These are phyloP conservation scores for Pseudogymnoascus sp. DNA, from an alignment of 2,329 filamentous ascomycete genomes.

Conservation along the genomic window DNA sequence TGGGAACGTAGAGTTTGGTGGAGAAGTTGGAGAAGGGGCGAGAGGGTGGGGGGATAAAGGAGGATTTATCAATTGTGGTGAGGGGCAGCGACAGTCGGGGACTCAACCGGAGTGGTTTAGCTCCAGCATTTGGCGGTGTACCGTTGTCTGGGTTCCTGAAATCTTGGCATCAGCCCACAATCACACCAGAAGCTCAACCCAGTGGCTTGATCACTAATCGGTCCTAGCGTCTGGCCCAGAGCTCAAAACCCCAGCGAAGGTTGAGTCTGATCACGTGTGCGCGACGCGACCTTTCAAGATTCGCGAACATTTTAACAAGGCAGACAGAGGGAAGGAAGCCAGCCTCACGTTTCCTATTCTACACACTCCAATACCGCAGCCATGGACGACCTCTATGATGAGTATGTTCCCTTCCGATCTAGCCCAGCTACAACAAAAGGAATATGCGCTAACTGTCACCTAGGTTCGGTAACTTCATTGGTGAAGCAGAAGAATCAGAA, in stretches of 20 bases:
- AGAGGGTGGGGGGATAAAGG: conserved; percentile 6
- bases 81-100: neutral
- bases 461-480: conserved; percentile 97
- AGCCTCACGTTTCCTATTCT: conserved; percentile 4
- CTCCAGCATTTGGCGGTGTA: conserved; percentile 7
- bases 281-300: conserved; percentile 8
- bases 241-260: neutral
- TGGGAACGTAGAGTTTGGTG: neutral
- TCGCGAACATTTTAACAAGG: conserved; percentile 6
- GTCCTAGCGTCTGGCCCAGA: neutral
- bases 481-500: conserved; percentile 82
- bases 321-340: conserved; percentile 7
- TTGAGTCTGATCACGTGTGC: neutral
- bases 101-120: neutral
- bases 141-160: neutral
- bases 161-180: conserved; percentile 2
- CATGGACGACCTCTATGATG: conserved; percentile 97
- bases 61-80: conserved; percentile 11
- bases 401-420: conserved; percentile 44
- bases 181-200: neutral
- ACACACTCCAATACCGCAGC: conserved; percentile 17
- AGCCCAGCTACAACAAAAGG: neutral
- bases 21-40: conserved; percentile 7
- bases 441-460: conserved; percentile 16
- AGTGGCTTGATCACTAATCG: neutral